Evolutionary conservation across 805 yeast species (phyloP), one percentile per base, ranked within the genome.

Genomic region (Schizosaccharomyces osmophilus): DNA sequence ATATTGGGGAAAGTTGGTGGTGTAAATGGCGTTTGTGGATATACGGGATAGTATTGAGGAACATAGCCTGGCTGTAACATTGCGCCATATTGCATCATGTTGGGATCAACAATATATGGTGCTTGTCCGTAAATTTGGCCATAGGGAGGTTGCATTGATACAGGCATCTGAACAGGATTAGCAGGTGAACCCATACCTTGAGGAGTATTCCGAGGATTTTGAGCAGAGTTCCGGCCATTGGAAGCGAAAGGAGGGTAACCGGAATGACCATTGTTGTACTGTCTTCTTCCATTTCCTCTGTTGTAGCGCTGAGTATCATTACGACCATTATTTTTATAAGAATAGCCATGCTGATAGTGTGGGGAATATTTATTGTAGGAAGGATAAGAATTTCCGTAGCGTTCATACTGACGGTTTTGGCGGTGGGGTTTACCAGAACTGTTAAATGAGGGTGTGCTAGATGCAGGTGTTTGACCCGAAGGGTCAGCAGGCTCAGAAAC

Each of bases 51-150:
- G n/a, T 51, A 51, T 15, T 51, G 57, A 24, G 36, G 36, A 29
- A 51, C 57, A 51, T 51, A 51, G n/a, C 57, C 57, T 17, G 57
- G 57, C n/a, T 51, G 57, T 19, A 51, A 17, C 36, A 51, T 51
- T 17, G 57, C 31, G 22, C 57, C 36, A 5, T 24, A 51, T 29
- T 51, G 57, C 36, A 51, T 29, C 57, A 51, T 51, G 36, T 51
- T 51, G 17, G 57, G 57, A 51, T 51, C 57, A 22, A 51, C 36
- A 29, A 51, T 51, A 29, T 51, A 51, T 22, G 31, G 57, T 8
- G 57, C 31, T 51, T 51, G 57, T 17, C 57, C 57, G 5, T 51
- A 51, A 1, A 51, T 17, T 29, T 51, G 57, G 31, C 57, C 57
- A 29, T 51, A 51, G 19, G 57, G 36, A 51, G 57, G n/a, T 29